These are phyloP conservation scores for Syncephalastrum sp. DNA, from an alignment of 371 early-diverging fungal genomes.

Conservation along the genomic window DNA sequence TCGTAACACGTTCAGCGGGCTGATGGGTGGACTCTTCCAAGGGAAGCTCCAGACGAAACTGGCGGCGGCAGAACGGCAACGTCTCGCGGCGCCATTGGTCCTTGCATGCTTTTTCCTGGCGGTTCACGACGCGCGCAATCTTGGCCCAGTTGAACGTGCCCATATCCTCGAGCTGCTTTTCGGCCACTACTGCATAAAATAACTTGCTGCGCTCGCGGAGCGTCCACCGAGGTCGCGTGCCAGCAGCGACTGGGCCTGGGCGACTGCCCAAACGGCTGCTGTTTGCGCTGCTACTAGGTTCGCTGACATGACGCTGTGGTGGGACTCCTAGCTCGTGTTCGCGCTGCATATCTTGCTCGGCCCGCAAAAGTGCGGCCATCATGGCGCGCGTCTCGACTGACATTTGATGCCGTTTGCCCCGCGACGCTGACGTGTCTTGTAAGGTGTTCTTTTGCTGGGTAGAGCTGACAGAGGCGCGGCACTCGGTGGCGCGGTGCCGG, in stretches of 20 bases:
- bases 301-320: neutral
- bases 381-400: no score
- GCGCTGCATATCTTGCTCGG: no score
- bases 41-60: neutral
- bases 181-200: slow-evolving; percentile 26
- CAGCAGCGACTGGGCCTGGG: neutral
- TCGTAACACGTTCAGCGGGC: neutral
- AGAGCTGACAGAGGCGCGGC: no score
- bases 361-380: no score
- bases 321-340: no score
- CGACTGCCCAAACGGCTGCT: neutral
- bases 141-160: slow-evolving; percentile 32
- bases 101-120: slow-evolving; percentile 40
- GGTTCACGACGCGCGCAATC: slow-evolving; percentile 24
- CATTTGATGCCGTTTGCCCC: no score
- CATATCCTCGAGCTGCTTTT: slow-evolving; percentile 38
- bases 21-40: slow-evolving; percentile 7
- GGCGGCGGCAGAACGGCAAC: slow-evolving; percentile 14
- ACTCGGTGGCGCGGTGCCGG: no score
- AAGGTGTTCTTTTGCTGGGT: no score
- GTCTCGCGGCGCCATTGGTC: slow-evolving; percentile 48
- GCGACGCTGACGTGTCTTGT: no score
- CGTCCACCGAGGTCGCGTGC: slow-evolving; percentile 32
- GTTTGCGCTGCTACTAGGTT: neutral
- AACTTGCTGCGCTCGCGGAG: slow-evolving; percentile 15